These are phyloP conservation scores for Trichomonas gallinae DNA, from an alignment of 208 protist genomes.

Conservation along the genomic window DNA sequence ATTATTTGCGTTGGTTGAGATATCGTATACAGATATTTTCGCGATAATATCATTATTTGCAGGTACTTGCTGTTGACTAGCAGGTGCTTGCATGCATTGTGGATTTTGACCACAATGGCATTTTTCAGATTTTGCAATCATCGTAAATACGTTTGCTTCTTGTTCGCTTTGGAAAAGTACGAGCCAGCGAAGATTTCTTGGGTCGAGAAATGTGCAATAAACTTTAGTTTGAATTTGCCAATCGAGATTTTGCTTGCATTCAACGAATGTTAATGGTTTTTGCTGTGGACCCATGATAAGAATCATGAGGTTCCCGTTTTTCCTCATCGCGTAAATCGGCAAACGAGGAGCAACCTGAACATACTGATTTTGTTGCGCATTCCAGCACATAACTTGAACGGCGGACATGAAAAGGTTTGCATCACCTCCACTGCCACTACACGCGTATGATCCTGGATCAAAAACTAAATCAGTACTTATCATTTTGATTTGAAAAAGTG, in stretches of 20 bases:
- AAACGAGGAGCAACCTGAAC: background rate
- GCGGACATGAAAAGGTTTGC: background rate
- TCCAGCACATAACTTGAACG: background rate
- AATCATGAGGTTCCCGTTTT: background rate
- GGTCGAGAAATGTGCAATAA: slow-evolving; percentile 10
- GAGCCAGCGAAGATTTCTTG: background rate
- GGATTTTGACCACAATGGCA: background rate
- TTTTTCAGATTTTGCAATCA: background rate
- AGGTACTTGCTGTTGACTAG: background rate
- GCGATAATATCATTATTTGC: background rate
- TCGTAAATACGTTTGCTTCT: background rate
- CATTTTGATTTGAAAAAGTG: background rate
- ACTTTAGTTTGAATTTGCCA: background rate
- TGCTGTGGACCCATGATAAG: background rate
- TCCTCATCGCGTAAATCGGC: background rate
- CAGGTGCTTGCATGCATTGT: background rate
- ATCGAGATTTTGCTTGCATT: background rate
- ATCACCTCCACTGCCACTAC: background rate
- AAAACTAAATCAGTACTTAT: background rate
- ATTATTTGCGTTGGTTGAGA: background rate
- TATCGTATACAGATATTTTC: background rate
- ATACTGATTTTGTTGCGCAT: background rate
- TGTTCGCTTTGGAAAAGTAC: background rate
- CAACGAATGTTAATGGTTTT: background rate
- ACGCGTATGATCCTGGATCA: background rate